These are phyloP conservation scores for Ceriops zippeliana DNA, from an alignment of 345 rosid genomes.

Conservation along the genomic window DNA sequence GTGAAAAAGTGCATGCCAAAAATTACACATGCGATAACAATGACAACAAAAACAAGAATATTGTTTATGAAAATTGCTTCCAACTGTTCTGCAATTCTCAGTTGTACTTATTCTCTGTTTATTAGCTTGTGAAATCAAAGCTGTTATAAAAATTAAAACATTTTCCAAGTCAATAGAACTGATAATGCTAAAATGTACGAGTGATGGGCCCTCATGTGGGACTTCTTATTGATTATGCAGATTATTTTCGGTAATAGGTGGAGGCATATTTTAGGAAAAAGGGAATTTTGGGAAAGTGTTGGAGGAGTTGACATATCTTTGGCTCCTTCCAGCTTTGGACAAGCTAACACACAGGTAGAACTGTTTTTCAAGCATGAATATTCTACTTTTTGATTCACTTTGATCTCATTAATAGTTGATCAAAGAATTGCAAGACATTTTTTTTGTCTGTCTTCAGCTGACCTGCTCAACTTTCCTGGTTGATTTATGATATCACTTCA, in stretches of 20 bases:
- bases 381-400: constrained; percentile 2
- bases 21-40: not conserved
- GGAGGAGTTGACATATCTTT: constrained; percentile 91
- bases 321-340: constrained; percentile 94
- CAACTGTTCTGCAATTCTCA: not conserved
- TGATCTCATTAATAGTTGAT: not conserved
- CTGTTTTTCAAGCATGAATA: not conserved
- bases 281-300: constrained; percentile 89
- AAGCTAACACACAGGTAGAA: constrained; percentile 82
- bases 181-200: no score
- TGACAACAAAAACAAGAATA: not conserved
- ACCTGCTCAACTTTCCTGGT: not conserved
- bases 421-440: no score
- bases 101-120: no score
- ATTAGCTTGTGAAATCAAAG: no score
- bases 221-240: constrained; percentile 39
- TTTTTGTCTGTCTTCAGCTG: not conserved
- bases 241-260: constrained; percentile 92
- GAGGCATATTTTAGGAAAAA: constrained; percentile 92
- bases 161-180: no score
- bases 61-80: constrained; percentile 1
- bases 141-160: no score
- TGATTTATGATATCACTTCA: not conserved
- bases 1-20: not conserved
- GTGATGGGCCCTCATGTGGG: not conserved